Evolutionary conservation across 192 early-diverging fungal genomes (phyloP).

Genomic region (Haplosporangium gracile): DNA sequence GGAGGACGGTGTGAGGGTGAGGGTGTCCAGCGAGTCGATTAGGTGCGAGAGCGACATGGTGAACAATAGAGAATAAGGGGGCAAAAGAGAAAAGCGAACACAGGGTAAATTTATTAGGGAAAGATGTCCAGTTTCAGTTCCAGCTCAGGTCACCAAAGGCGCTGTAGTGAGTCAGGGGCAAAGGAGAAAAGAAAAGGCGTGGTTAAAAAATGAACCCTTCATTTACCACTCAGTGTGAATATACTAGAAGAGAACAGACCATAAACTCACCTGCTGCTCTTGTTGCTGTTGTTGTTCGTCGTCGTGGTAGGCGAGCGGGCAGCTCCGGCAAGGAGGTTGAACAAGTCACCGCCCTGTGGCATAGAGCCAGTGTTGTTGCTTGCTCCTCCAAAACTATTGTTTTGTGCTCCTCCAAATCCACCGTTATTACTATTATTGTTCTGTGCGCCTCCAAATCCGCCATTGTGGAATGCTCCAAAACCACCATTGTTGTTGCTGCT

Average conservation of each 20-base stretch:
- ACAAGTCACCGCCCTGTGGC: constrained; percentile 52
- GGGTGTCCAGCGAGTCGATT: not conserved
- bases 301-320: constrained; percentile 18
- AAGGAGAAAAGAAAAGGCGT: not conserved
- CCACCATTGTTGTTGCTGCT: constrained; percentile 13
- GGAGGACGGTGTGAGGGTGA: not conserved
- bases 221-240: not conserved
- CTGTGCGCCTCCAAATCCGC: constrained; percentile 13
- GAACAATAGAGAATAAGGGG: not conserved
- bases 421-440: constrained; percentile 12
- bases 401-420: not conserved
- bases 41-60: not conserved
- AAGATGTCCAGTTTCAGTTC: constrained; percentile 25
- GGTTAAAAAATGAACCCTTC: not conserved
- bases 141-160: constrained; percentile 50
- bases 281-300: constrained; percentile 20
- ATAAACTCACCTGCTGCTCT: constrained; percentile 38
- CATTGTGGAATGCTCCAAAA: constrained; percentile 7
- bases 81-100: not conserved
- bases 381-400: constrained; percentile 11
- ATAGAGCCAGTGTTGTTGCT: constrained; percentile 16
- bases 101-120: not conserved
- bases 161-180: not conserved
- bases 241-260: not conserved
- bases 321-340: constrained; percentile 38